Evolutionary conservation across 148 eudicot genomes (phyloP).

Genomic region (Chenopodium album): DNA sequence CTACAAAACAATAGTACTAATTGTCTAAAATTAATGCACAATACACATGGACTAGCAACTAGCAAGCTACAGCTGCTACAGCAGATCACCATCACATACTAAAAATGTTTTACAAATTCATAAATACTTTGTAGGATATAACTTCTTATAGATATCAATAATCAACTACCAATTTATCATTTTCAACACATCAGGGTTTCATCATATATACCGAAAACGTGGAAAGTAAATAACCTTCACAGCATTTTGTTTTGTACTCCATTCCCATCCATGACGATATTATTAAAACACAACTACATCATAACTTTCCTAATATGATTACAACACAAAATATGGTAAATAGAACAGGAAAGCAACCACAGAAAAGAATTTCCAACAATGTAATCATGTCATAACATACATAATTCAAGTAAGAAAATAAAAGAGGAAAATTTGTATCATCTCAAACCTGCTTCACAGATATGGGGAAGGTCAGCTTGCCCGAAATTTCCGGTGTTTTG

Average conservation of each 20-base stretch:
- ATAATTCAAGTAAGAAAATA: background rate
- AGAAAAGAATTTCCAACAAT: too few species aligned
- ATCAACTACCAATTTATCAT: background rate
- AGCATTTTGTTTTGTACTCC: background rate
- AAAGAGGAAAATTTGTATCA: background rate
- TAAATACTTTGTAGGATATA: background rate
- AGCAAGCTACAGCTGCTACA: background rate
- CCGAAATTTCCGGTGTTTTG: slow-evolving; percentile 54
- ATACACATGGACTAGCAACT: background rate
- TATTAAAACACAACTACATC: background rate
- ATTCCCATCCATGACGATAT: background rate
- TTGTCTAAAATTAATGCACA: background rate
- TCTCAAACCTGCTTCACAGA: slow-evolving; percentile 84
- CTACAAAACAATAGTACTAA: background rate
- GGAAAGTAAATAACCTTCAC: background rate
- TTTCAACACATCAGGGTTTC: background rate
- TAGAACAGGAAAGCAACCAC: too few species aligned
- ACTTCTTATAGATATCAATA: background rate
- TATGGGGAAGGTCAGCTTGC: slow-evolving; percentile 82
- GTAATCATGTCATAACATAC: slow-evolving; percentile 8
- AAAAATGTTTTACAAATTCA: background rate
- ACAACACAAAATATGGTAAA: background rate
- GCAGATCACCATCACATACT: background rate
- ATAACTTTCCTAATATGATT: background rate
- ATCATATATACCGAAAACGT: background rate